Conservation (phyloP, 208 protist species). For the Leishmania braziliensis region DNA sequence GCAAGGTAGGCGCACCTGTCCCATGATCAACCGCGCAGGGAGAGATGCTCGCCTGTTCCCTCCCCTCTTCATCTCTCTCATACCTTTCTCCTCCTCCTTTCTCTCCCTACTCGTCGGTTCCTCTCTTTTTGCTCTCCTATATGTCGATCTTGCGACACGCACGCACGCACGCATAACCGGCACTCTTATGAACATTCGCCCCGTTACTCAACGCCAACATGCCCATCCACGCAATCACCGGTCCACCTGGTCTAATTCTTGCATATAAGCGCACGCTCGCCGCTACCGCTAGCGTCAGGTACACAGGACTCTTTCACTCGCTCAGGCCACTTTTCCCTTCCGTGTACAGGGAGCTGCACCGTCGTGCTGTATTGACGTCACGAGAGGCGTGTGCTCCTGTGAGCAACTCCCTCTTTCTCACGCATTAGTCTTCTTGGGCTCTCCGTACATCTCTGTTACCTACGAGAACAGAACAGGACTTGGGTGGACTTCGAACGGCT, state of each 20-base stretch:
- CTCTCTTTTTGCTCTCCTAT: not conserved
- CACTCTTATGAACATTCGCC: not conserved
- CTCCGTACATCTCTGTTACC: not conserved
- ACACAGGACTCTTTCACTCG: not conserved
- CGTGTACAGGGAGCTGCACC: not conserved
- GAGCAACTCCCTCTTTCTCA: not conserved
- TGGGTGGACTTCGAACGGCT: not conserved
- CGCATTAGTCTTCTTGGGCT: not conserved
- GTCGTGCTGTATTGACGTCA: not conserved
- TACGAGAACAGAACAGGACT: not conserved
- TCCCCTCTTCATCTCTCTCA: conserved; percentile 5
- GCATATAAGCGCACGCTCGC: not conserved
- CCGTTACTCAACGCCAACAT: not conserved
- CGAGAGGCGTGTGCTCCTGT: conserved; percentile 1
- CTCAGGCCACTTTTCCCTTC: not conserved
- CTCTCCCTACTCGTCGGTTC: not conserved
- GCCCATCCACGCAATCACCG: not conserved
- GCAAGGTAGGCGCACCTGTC: not conserved
- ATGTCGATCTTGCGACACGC: not conserved
- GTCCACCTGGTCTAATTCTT: not conserved
- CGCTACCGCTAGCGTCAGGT: not conserved
- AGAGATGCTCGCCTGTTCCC: not conserved
- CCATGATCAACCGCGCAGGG: not conserved
- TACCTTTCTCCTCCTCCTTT: not conserved
- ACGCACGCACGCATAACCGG: not conserved